These are phyloP conservation scores for Golubevia sp. DNA, from an alignment of 1,284 basidiomycete species.

Conservation along the genomic window DNA sequence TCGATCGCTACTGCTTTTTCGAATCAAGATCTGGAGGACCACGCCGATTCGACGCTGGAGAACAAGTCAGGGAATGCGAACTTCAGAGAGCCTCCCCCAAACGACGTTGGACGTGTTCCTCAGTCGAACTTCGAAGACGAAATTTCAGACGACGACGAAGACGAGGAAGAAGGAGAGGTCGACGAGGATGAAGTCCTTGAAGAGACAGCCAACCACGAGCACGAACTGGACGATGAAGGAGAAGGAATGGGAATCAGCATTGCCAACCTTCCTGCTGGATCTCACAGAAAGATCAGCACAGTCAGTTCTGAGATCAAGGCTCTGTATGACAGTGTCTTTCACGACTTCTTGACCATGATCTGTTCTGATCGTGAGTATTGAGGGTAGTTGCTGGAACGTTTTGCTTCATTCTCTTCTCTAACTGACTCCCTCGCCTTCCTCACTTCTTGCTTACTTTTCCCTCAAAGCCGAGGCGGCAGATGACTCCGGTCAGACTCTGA, in stretches of 20 bases:
- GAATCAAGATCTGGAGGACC: too few relatives aligned
- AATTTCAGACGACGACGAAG: background rate
- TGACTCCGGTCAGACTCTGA: background rate
- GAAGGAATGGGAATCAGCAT: background rate
- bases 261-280: background rate
- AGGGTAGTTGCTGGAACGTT: background rate
- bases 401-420: background rate
- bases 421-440: background rate
- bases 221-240: background rate
- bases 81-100: too few relatives aligned
- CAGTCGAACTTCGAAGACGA: constrained; percentile 8
- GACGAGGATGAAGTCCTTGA: constrained; percentile 13
- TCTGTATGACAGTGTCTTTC: too few relatives aligned
- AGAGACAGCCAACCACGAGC: background rate
- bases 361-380: background rate
- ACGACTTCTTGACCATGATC: background rate
- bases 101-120: too few relatives aligned
- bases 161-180: constrained; percentile 1
- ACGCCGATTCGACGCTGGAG: too few relatives aligned
- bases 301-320: constrained; percentile 6
- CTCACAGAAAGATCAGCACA: constrained; percentile 7
- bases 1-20: too few relatives aligned
- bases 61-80: too few relatives aligned
- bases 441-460: background rate
- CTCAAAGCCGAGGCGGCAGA: too few relatives aligned